These are phyloP conservation scores for Marasmius fiardii DNA, from an alignment of 1,284 basidiomycete species.

Conservation along the genomic window DNA sequence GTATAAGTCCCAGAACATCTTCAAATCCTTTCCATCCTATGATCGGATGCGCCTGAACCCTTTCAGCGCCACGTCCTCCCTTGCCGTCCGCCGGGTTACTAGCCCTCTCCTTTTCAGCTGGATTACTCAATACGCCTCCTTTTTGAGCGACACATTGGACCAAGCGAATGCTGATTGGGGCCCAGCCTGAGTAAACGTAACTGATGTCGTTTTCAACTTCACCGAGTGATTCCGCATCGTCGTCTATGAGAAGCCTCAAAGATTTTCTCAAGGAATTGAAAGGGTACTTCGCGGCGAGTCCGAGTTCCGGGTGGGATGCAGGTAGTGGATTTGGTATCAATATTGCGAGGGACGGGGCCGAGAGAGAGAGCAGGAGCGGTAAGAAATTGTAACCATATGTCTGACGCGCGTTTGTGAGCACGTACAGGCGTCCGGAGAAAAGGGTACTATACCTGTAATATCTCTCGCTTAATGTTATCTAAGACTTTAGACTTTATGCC, in stretches of 20 bases:
- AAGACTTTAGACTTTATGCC: constrained; percentile 87
- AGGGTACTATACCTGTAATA: constrained; percentile 68
- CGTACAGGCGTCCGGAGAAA: constrained; percentile 7
- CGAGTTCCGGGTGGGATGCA: constrained; percentile 39
- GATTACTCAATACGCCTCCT: constrained; percentile 80
- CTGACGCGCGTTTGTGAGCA: constrained; percentile 34
- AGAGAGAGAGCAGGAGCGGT: constrained; percentile 80
- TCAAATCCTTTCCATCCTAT: constrained; percentile 97
- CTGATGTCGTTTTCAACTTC: constrained; percentile 91
- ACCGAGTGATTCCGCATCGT: constrained; percentile 71
- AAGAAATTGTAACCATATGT: constrained; percentile 91
- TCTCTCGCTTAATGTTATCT: constrained; percentile 88
- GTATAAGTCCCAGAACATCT: constrained; percentile 78
- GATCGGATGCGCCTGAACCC: constrained; percentile 82
- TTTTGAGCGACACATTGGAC: constrained; percentile 93
- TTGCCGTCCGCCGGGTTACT: constrained; percentile 37
- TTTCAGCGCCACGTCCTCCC: constrained; percentile 34
- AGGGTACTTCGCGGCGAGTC: constrained; percentile 54
- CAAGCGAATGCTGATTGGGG: constrained; percentile 88
- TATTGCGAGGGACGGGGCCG: constrained; percentile 67
- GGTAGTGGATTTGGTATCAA: constrained; percentile 64
- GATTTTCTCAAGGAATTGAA: constrained; percentile 78
- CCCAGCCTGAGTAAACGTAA: constrained; percentile 96
- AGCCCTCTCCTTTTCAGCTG: constrained; percentile 53
- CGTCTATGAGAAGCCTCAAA: constrained; percentile 91